Conservation (phyloP, 176 grass and related monocot species). For the Poa pratensis region DNA sequence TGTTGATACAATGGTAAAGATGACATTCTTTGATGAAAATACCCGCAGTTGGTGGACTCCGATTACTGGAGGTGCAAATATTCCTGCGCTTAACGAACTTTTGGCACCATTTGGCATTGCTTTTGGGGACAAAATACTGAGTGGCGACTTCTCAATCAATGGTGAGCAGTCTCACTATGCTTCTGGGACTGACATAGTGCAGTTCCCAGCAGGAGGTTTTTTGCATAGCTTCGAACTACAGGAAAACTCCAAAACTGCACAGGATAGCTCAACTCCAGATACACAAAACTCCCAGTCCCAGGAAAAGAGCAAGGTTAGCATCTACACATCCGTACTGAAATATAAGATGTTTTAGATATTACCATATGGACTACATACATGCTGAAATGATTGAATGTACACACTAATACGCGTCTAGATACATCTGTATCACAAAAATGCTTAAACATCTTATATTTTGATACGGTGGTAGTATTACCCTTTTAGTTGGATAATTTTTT, state of each 20-base stretch:
- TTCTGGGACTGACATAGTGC: slow-evolving; percentile 95
- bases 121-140: slow-evolving; percentile 94
- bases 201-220: slow-evolving; percentile 81
- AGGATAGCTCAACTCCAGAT: slow-evolving; percentile 55
- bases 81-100: slow-evolving; percentile 93
- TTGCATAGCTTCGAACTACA: slow-evolving; percentile 93
- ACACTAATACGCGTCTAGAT: too few species aligned
- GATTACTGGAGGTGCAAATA: slow-evolving; percentile 95
- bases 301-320: slow-evolving; percentile 61
- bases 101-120: slow-evolving; percentile 84
- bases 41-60: slow-evolving; percentile 99
- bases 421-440: too few species aligned
- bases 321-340: neutral
- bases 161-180: slow-evolving; percentile 96
- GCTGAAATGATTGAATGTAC: too few species aligned
- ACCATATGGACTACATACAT: too few species aligned
- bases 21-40: slow-evolving; percentile 99
- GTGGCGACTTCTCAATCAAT: slow-evolving; percentile 93
- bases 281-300: slow-evolving; percentile 51
- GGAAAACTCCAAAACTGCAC: slow-evolving; percentile 61
- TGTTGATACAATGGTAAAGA: slow-evolving; percentile 94
- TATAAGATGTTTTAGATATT: too few species aligned
- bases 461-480: too few species aligned
- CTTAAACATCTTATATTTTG: too few species aligned
- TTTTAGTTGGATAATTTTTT: slow-evolving; percentile 28